Evolutionary conservation across 306 rosid genomes (phyloP).

Genomic region (Medicago arabica): DNA sequence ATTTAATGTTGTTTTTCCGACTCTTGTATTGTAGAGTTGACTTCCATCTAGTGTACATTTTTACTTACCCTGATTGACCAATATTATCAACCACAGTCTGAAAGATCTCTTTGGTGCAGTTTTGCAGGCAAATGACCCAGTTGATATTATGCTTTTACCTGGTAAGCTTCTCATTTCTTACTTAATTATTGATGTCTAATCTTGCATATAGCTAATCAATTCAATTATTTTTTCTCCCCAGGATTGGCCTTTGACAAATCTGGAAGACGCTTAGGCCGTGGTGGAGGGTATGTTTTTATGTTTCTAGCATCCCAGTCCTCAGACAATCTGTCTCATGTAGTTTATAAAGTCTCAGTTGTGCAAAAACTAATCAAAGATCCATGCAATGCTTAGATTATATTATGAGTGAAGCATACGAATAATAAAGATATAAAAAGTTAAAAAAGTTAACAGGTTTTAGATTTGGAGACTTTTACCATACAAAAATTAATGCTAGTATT

Average conservation of each 20-base stretch:
- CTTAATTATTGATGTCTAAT: slow-evolving; percentile 19
- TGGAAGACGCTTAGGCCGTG: slow-evolving; percentile 96
- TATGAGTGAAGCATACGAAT: not conserved
- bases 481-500: too few relatives aligned
- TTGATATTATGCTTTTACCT: slow-evolving; percentile 90
- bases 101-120: slow-evolving; percentile 71
- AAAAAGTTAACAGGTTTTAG: not conserved
- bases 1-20: slow-evolving; percentile 40
- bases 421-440: too few relatives aligned
- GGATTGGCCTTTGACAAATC: slow-evolving; percentile 95
- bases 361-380: not conserved
- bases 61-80: slow-evolving; percentile 44
- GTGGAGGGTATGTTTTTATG: slow-evolving; percentile 82
- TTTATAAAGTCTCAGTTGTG: not conserved
- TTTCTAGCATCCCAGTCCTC: slow-evolving; percentile 28
- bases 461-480: not conserved
- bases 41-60: slow-evolving; percentile 37
- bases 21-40: slow-evolving; percentile 36
- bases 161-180: slow-evolving; percentile 54
- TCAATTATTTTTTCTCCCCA: slow-evolving; percentile 45
- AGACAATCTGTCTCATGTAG: slow-evolving; percentile 9
- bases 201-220: slow-evolving; percentile 29
- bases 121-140: slow-evolving; percentile 87
- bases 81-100: slow-evolving; percentile 45
- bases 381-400: not conserved